A percentile compares a stretch with the other conserved stretches of the same genome.
Conservation (phyloP, 495 filamentous ascomycete genomes). For the Penicillium odoratum region DNA sequence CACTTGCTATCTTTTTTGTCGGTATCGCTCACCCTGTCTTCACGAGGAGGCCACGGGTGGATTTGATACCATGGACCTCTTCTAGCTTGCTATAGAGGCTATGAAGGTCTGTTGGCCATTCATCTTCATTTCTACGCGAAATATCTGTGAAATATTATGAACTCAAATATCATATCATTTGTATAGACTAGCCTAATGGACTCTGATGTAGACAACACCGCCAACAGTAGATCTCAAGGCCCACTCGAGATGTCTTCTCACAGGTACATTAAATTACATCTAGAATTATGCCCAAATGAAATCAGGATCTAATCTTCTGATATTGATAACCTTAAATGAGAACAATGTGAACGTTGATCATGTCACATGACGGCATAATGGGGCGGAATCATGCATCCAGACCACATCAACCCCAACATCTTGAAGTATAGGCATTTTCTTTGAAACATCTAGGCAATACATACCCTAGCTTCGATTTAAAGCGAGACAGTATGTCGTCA, state of each 20-base stretch:
- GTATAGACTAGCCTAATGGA: constrained; percentile 15
- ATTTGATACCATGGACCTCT: background rate
- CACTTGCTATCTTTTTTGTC: background rate
- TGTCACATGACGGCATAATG: constrained; percentile 17
- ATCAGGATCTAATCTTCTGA: constrained; percentile 1
- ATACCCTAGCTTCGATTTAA: background rate
- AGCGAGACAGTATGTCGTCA: constrained; percentile 14
- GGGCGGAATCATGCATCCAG: constrained; percentile 8
- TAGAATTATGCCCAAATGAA: background rate
- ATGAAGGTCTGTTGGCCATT: background rate
- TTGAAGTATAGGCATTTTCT: background rate
- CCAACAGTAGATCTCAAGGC: background rate
- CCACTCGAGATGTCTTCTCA: too few species aligned
- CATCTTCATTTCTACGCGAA: background rate
- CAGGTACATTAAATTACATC: background rate
- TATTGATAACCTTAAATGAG: background rate
- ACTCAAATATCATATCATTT: constrained; percentile 9
- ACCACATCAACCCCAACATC: background rate
- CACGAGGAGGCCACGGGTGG: background rate
- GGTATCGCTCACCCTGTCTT: background rate
- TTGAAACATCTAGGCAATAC: too few species aligned
- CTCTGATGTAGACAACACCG: background rate
- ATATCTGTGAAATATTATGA: background rate
- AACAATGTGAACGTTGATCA: background rate
- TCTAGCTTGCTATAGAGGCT: background rate